Conservation (phyloP, 441 rosid species). For the Melianthus villosus region DNA sequence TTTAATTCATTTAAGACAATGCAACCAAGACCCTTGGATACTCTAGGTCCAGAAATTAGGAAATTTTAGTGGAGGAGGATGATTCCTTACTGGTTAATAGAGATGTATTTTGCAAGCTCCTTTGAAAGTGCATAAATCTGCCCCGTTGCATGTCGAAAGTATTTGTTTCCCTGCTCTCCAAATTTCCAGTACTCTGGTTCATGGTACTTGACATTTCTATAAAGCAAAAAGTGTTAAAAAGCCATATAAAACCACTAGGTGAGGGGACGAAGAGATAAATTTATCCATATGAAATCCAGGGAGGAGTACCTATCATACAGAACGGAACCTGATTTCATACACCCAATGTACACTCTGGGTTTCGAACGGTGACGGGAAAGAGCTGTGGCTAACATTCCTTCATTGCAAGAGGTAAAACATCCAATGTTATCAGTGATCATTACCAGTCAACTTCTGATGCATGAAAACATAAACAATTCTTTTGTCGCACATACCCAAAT, state of each 20-base stretch:
- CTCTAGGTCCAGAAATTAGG: no score
- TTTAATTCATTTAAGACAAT: no score
- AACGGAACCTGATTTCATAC: slow-evolving; percentile 96
- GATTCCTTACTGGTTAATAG: slow-evolving; percentile 48
- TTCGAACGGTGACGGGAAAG: no score
- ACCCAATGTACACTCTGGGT: slow-evolving; percentile 81
- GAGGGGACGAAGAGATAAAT: slow-evolving; percentile 1
- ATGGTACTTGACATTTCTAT: slow-evolving; percentile 79
- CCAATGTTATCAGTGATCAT: neutral
- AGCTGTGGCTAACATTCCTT: neutral
- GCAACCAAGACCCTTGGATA: no score
- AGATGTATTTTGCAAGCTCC: slow-evolving; percentile 66
- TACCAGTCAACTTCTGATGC: no score
- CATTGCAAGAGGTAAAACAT: neutral
- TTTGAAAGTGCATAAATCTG: slow-evolving; percentile 67
- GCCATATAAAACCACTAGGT: no score
- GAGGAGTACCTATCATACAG: slow-evolving; percentile 45
- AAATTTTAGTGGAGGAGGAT: slow-evolving; percentile 14
- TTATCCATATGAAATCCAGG: slow-evolving; percentile 1
- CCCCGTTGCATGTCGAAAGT: slow-evolving; percentile 87
- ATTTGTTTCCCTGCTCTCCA: slow-evolving; percentile 73
- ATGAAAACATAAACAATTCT: no score
- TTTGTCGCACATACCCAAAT: slow-evolving; percentile 80
- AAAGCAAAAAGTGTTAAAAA: no score
- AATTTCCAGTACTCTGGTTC: slow-evolving; percentile 99